phyloP scores from a whole-genome alignment of 2,329 filamentous ascomycete species.

The Stemphylium lycopersici region DNA sequence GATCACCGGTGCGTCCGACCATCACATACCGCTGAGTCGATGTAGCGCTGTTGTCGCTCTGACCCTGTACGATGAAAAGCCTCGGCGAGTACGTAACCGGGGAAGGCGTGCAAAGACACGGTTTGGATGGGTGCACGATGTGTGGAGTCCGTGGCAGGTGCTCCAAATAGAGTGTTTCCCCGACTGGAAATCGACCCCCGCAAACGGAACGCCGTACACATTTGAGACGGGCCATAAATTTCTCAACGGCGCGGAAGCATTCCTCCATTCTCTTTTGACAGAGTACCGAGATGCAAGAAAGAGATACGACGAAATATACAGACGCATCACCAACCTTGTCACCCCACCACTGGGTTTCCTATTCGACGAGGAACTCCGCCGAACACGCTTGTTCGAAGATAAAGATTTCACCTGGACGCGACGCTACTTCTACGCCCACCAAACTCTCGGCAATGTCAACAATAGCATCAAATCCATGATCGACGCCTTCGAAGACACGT shows the following conservation, averaged over 20 bases:
- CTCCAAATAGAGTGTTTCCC: conserved; percentile 38
- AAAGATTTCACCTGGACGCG: conserved; percentile 65
- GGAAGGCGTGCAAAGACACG: conserved; percentile 56
- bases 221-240: conserved; percentile 64
- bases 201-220: conserved; percentile 56
- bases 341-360: conserved; percentile 66
- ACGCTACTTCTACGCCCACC: conserved; percentile 68
- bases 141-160: conserved; percentile 67
- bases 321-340: conserved; percentile 63
- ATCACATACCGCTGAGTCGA: conserved; percentile 64
- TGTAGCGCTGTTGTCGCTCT: conserved; percentile 66
- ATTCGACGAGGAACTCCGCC: conserved; percentile 62
- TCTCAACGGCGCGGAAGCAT: conserved; percentile 66
- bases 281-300: conserved; percentile 68
- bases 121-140: conserved; percentile 62
- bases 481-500: conserved; percentile 62
- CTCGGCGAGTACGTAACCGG: conserved; percentile 57
- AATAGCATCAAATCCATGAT: conserved; percentile 65
- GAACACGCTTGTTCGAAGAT: conserved; percentile 67
- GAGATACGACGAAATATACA: conserved; percentile 63
- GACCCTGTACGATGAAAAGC: conserved; percentile 60
- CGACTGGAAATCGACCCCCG: conserved; percentile 57
- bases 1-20: conserved; percentile 49
- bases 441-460: conserved; percentile 66
- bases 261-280: conserved; percentile 62